A percentile compares a stretch with the other conserved stretches of the same genome.
phyloP scores from a whole-genome alignment of 805 yeast species.

The Teunomyces panamensis region DNA sequence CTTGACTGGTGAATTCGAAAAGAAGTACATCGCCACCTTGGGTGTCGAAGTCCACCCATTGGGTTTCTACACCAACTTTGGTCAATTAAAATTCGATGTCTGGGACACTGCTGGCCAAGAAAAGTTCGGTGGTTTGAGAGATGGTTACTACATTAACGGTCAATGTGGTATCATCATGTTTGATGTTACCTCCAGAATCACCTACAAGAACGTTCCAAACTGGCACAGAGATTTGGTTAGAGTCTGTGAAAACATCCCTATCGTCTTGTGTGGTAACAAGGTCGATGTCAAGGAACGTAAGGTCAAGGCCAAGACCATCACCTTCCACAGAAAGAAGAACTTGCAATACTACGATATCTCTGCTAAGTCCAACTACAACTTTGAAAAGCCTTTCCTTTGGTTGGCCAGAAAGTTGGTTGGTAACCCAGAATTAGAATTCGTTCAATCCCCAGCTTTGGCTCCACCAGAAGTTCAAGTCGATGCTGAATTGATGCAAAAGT shows the following conservation, averaged over 20 bases:
- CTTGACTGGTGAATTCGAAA: slow-evolving; percentile 98
- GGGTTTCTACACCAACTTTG: slow-evolving; percentile 96
- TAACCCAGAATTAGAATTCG: slow-evolving; percentile 96
- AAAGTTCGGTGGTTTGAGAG: slow-evolving; percentile 99
- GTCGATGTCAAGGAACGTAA: slow-evolving; percentile 99
- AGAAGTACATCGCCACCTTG: slow-evolving; percentile 97
- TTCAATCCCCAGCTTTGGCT: slow-evolving; percentile 98
- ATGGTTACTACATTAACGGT: slow-evolving; percentile 98
- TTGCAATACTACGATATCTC: slow-evolving; percentile 99
- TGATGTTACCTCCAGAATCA: slow-evolving; percentile 98
- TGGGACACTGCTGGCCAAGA: slow-evolving; percentile 99
- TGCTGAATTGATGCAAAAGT: slow-evolving; percentile 93
- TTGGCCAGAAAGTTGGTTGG: slow-evolving; percentile 98
- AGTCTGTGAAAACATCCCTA: slow-evolving; percentile 99
- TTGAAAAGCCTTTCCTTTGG: slow-evolving; percentile 99
- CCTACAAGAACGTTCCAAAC: slow-evolving; percentile 99
- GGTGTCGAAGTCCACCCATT: slow-evolving; percentile 99
- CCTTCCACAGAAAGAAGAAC: slow-evolving; percentile 99
- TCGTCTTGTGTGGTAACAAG: slow-evolving; percentile 98
- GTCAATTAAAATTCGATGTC: slow-evolving; percentile 98
- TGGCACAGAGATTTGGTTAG: slow-evolving; percentile 99
- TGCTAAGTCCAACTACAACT: slow-evolving; percentile 99
- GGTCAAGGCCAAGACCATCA: slow-evolving; percentile 99
- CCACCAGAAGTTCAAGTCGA: slow-evolving; percentile 99
- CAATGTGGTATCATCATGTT: slow-evolving; percentile 99